Evolutionary conservation across 2,329 filamentous ascomycete species (phyloP), one percentile per base, ranked within the genome.

Genomic region (Aspergillus flavus): DNA sequence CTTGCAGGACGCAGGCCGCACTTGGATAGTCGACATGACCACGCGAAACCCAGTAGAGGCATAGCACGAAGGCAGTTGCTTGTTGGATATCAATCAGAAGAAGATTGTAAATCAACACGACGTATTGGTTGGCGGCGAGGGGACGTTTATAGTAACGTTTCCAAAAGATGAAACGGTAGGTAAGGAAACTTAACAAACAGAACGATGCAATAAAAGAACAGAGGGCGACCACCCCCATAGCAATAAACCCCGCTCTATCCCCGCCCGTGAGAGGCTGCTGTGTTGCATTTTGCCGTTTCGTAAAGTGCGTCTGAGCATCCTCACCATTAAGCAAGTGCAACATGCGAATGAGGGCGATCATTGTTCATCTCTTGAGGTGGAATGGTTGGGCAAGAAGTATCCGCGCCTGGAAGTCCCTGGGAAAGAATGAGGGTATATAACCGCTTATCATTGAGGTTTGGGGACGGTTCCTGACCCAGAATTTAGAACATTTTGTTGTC

Each of bases 101-200:
- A 7, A 85, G 75, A 63, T 84, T 84, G 72, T 82, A 84, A 68
- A 84, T 84, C 54, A 85, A 77, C 23, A 84, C 73, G 48, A 84
- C 77, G 58, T 82, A 84, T 73, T 85, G 83, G 66, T 85, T 85
- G 69, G 83, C 79, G 21, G 80, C 79, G 41, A 84, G 79, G 52
- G 81, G 80, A 63, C 78, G 74, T 59, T 79, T 79, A 66, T 83
- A 82, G 64, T 82, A 79, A 61, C 74, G 78, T 41, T 79, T 73
- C 82, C 82, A 85, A 64, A 78, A 80, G 34, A 84, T 73, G 53
- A 85, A 73, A 23, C 82, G 80, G 65, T 83, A 80, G 6, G 82
- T 83, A 66, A 85, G 78, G 72, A 82, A 83, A 32, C 66, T 65
- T 6, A 83, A 72, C 3, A 84, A 73, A 32, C 59, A 23, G 7